Conservation (phyloP, 208 protist species). For the Wallacemonas sp. region DNA sequence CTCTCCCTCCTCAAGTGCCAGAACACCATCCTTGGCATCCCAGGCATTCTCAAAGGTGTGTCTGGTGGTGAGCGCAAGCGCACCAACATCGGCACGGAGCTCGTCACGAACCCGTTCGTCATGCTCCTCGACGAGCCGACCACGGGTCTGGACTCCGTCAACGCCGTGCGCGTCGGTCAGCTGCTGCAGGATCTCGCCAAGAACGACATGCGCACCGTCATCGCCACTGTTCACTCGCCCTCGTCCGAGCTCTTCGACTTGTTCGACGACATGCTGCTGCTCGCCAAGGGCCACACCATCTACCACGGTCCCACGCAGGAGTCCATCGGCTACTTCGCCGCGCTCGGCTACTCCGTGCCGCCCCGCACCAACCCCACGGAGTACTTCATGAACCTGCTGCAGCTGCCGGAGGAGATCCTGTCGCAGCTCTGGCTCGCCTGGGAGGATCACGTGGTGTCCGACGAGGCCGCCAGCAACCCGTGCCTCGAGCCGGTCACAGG, state of each 20-base stretch:
- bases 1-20: conserved; percentile 65
- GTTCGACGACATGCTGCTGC: conserved; percentile 93
- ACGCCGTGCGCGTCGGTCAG: conserved; percentile 80
- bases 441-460: too few relatives aligned
- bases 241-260: conserved; percentile 78
- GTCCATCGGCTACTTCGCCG: conserved; percentile 79
- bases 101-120: conserved; percentile 84
- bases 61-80: conserved; percentile 91
- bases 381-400: conserved; percentile 85
- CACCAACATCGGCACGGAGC: conserved; percentile 85
- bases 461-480: too few relatives aligned
- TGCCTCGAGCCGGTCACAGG: too few relatives aligned
- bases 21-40: conserved; percentile 76
- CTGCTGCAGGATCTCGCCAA: conserved; percentile 72
- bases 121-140: conserved; percentile 92
- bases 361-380: conserved; percentile 82
- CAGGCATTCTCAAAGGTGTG: conserved; percentile 67
- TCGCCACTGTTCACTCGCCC: conserved; percentile 96
- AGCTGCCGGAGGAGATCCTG: conserved; percentile 64
- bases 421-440: too few relatives aligned
- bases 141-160: conserved; percentile 87
- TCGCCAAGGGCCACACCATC: conserved; percentile 70
- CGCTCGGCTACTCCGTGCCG: conserved; percentile 72
- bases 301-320: conserved; percentile 84
- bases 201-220: conserved; percentile 81